Evolutionary conservation across 2,329 filamentous ascomycete species (phyloP).

Genomic region (Verticillium alfalfae): DNA sequence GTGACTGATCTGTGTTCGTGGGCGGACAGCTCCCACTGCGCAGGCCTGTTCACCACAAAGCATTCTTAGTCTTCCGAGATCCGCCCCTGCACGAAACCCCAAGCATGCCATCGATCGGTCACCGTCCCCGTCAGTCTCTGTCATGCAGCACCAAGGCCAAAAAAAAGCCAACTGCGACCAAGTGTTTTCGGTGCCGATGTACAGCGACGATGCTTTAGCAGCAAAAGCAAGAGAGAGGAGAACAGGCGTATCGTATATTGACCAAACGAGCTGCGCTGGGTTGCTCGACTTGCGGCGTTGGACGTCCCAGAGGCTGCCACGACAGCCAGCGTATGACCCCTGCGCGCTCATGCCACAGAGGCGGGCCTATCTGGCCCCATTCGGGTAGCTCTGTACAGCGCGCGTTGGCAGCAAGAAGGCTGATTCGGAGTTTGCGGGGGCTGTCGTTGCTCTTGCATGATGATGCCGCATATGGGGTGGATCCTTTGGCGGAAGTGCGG

Average conservation of each 20-base stretch:
- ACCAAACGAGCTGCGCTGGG: background rate
- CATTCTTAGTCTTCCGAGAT: background rate
- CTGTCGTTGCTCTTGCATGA: constrained; percentile 10
- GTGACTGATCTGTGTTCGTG: background rate
- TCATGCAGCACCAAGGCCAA: background rate
- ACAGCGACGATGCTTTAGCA: background rate
- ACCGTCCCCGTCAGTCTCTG: background rate
- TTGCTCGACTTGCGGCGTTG: constrained; percentile 3
- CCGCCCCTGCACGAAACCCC: background rate
- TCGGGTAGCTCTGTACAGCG: background rate
- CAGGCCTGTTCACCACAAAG: background rate
- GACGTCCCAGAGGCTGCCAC: constrained; percentile 30
- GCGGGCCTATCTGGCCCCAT: background rate
- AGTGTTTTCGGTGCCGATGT: background rate
- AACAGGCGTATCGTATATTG: background rate
- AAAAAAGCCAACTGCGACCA: background rate
- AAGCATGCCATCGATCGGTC: background rate
- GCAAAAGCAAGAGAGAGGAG: background rate
- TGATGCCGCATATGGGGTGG: constrained; percentile 3
- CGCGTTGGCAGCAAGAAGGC: constrained; percentile 14
- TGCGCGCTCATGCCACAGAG: constrained; percentile 13
- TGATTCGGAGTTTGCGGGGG: constrained; percentile 8
- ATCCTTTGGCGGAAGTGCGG: background rate
- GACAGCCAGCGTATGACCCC: constrained; percentile 15
- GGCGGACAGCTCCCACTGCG: background rate